Base-by-base conservation (phyloP, 2,329 filamentous ascomycete species). In the Moelleriella libera region DNA sequence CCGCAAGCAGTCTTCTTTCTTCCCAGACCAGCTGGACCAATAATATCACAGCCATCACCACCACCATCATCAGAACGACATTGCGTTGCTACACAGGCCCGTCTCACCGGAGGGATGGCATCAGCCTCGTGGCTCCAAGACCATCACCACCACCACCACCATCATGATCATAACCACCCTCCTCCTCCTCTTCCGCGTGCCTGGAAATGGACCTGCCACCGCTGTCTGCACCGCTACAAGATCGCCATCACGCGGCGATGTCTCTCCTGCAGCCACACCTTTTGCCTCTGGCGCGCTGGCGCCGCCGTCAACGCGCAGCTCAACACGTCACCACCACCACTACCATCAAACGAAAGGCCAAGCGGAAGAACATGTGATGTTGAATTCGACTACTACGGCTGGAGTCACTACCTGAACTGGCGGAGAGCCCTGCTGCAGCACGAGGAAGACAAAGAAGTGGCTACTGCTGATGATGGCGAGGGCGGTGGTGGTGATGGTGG, bases 231-330 rank as follows among this genome's bases (percentile, higher is more conserved):
- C 2, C 30, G 32, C 1, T 65, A 60, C 53, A 54, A 49, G 41
- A 49, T 66, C 6, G 51, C 53, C 45, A 57, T 53, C 49, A 68
- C 65, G 43, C 60, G 62, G 8, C 57, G 62, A 28, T 66, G 69
- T 46, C 60, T 71, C 43, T 55, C 60, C 40, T 68, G 68, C 58
- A 55, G 56, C 47, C 64, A 67, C 56, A 45, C 44, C 31, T 58
- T 63, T 50, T 68, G 68, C 55, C 58, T 55, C 29, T 51, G 53
- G 30, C 32, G 46, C 4, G 28, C 41, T 46, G 46, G 41, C 47
- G 50, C 37, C 44, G 34, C 39, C 30, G 42, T 46, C 6, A 21
- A 21, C 21, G 21, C 21, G 21, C 21, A 21, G 21, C 21, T 21
- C 21, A 21, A 21, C 21, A 21, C 21, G 21, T 21, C 21, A 21